These are phyloP conservation scores for Penicillium coffeae DNA, from an alignment of 495 filamentous ascomycete genomes.

Conservation along the genomic window DNA sequence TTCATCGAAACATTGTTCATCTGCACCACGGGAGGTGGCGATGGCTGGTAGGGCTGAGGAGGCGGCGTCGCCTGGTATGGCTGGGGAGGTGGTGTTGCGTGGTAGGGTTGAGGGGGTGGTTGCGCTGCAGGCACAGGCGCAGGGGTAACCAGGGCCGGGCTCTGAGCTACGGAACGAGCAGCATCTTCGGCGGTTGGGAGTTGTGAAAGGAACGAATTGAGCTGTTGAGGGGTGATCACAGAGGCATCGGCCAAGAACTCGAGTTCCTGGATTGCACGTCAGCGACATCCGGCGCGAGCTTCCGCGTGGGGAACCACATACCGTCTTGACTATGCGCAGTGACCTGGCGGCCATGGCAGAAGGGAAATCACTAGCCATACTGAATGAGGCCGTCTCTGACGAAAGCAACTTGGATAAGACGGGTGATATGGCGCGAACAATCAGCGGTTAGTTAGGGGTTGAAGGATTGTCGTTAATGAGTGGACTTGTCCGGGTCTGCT, in stretches of 20 bases:
- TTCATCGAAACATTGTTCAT: constrained; percentile 45
- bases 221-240: constrained; percentile 66
- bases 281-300: constrained; percentile 7
- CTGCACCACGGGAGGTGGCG: constrained; percentile 39
- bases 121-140: constrained; percentile 24
- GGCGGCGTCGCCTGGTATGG: constrained; percentile 22
- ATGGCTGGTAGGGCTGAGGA: background rate
- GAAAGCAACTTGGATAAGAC: background rate
- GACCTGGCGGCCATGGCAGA: constrained; percentile 70
- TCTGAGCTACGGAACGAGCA: constrained; percentile 28
- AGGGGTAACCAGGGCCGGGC: constrained; percentile 7
- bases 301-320: constrained; percentile 35
- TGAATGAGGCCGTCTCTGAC: background rate
- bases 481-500: too few relatives aligned
- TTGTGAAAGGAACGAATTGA: constrained; percentile 64
- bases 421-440: background rate
- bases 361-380: constrained; percentile 41
- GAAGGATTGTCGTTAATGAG: too few relatives aligned
- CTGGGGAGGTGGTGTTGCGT: constrained; percentile 31
- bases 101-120: constrained; percentile 31
- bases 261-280: constrained; percentile 63
- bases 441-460: too few relatives aligned
- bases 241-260: constrained; percentile 79
- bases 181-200: constrained; percentile 60
- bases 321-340: constrained; percentile 79